Conservation (phyloP, 805 yeast species). For the Sugiyamaella boreocaroliniensis region DNA sequence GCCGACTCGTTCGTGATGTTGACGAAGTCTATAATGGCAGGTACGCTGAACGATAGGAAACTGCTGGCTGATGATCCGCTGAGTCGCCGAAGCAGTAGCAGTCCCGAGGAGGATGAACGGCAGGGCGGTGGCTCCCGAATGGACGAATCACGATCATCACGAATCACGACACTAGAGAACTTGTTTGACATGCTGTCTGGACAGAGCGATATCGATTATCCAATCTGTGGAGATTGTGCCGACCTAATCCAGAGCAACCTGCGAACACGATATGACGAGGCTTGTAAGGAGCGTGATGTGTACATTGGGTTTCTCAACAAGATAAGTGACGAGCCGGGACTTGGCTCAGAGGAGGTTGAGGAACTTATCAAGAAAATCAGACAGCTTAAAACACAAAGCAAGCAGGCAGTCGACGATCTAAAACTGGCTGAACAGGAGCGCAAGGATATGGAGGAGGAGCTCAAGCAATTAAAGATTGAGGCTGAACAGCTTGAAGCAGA, state of each 20-base stretch:
- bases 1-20: constrained; percentile 18
- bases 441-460: constrained; percentile 39
- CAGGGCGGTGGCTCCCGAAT: background rate
- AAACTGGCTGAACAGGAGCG: constrained; percentile 30
- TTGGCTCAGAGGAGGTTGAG: constrained; percentile 38
- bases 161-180: constrained; percentile 43
- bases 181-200: constrained; percentile 67
- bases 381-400: constrained; percentile 37
- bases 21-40: constrained; percentile 28
- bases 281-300: constrained; percentile 69
- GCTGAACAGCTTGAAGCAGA: constrained; percentile 32
- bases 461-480: constrained; percentile 38
- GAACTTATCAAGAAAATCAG: constrained; percentile 43
- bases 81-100: background rate
- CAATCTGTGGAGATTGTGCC: constrained; percentile 85
- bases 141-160: constrained; percentile 13
- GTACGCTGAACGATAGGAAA: constrained; percentile 17
- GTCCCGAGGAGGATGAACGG: background rate
- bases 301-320: constrained; percentile 68
- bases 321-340: constrained; percentile 50
- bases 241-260: constrained; percentile 55
- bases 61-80: background rate
- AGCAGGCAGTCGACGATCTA: constrained; percentile 30
- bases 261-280: constrained; percentile 62
- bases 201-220: constrained; percentile 73